Percentiles rank a stretch among this genome's conserved stretches.
Conservation (phyloP, 768 basidiomycete species). For the Boletus barrowsii region DNA sequence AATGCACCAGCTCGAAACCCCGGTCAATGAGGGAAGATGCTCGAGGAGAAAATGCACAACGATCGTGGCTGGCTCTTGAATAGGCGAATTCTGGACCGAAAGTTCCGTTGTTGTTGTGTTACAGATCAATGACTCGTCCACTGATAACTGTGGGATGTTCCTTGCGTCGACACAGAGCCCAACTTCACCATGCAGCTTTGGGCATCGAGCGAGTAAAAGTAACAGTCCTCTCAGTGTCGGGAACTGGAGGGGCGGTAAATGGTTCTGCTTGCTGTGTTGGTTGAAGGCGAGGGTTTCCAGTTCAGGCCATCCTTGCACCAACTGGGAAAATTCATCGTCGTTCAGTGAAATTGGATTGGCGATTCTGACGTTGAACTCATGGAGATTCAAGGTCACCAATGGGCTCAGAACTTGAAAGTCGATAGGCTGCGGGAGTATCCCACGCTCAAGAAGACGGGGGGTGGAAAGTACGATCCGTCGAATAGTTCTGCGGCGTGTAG, state of each 20-base stretch:
- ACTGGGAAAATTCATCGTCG: slow-evolving; percentile 1
- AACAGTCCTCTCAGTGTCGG: slow-evolving; percentile 7
- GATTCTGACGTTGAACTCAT: neutral
- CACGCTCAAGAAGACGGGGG: neutral
- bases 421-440: neutral
- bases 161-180: slow-evolving; percentile 6
- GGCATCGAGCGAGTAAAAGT: neutral
- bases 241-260: neutral
- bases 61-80: neutral
- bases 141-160: neutral
- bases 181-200: neutral
- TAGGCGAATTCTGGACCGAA: neutral
- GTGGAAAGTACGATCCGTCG: neutral
- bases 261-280: neutral
- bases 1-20: neutral
- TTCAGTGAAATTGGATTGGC: neutral
- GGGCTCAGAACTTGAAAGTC: slow-evolving; percentile 2
- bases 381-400: slow-evolving; percentile 1
- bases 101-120: slow-evolving; percentile 1
- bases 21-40: slow-evolving; percentile 1
- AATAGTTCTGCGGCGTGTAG: neutral
- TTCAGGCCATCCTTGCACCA: slow-evolving; percentile 3
- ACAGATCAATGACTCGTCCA: neutral
- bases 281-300: slow-evolving; percentile 2
- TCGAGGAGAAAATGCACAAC: slow-evolving; percentile 1